Conservation (phyloP, 2,329 filamentous ascomycete species). For the Fusarium aywerte region DNA sequence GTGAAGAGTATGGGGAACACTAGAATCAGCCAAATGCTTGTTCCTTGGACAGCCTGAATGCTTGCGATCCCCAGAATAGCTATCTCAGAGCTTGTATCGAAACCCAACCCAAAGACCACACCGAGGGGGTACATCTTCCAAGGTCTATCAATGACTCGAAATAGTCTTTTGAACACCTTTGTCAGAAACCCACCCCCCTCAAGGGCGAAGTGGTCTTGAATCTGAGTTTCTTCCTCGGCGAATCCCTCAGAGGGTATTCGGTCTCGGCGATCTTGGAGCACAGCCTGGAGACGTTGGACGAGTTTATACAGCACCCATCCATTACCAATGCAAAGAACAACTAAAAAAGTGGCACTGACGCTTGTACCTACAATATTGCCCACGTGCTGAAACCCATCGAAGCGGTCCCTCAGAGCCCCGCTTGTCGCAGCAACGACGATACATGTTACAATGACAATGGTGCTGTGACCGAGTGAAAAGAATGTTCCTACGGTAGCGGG, state of each 20-base stretch:
- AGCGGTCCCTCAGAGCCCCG: constrained; percentile 81
- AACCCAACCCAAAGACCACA: constrained; percentile 89
- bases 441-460: constrained; percentile 90
- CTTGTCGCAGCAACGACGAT: constrained; percentile 92
- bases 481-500: constrained; percentile 94
- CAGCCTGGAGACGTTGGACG: constrained; percentile 71
- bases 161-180: constrained; percentile 76
- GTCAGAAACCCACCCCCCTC: constrained; percentile 83
- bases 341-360: constrained; percentile 83
- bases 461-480: constrained; percentile 93
- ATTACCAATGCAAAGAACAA: constrained; percentile 85
- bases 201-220: constrained; percentile 68
- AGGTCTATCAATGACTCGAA: constrained; percentile 76
- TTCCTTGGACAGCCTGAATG: constrained; percentile 85
- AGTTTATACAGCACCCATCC: constrained; percentile 85
- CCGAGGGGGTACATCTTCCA: constrained; percentile 98
- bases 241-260: constrained; percentile 46
- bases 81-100: constrained; percentile 95
- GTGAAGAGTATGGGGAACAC: constrained; percentile 93
- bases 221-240: constrained; percentile 35
- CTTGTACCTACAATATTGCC: constrained; percentile 91
- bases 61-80: constrained; percentile 90
- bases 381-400: constrained; percentile 80
- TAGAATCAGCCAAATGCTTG: constrained; percentile 91
- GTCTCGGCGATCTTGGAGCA: constrained; percentile 58